Conservation (phyloP, 768 basidiomycete genomes). For the Lactarius quietus region DNA sequence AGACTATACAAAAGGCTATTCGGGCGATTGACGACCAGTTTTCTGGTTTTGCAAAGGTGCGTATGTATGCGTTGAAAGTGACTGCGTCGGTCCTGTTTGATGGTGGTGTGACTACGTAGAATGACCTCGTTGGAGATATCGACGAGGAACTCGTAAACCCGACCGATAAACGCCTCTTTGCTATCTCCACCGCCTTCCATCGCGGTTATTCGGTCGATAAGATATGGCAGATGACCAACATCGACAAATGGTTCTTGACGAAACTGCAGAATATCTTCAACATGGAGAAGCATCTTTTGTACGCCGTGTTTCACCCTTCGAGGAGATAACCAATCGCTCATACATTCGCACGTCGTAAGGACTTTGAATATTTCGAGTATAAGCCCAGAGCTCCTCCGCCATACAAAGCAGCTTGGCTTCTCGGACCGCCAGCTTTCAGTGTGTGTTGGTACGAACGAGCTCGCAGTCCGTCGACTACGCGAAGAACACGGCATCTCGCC, state of each 20-base stretch:
- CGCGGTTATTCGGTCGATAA: conserved; percentile 92
- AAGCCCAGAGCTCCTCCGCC: conserved; percentile 57
- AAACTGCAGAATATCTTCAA: conserved; percentile 79
- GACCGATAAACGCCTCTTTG: conserved; percentile 96
- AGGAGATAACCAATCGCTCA: not conserved
- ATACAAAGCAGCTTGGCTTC: conserved; percentile 93
- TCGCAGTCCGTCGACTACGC: conserved; percentile 86
- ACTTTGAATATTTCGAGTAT: conserved; percentile 63
- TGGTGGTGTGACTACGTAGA: conserved; percentile 44
- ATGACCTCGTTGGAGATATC: conserved; percentile 83
- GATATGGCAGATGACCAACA: conserved; percentile 96
- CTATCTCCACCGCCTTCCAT: conserved; percentile 91
- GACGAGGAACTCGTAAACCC: conserved; percentile 93
- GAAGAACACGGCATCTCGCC: conserved; percentile 81
- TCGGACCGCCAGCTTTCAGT: conserved; percentile 87
- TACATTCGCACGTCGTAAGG: conserved; percentile 37
- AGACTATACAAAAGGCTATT: conserved; percentile 98
- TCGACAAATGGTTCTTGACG: conserved; percentile 98
- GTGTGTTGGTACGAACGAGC: conserved; percentile 84
- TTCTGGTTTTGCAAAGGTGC: conserved; percentile 82
- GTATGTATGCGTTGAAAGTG: conserved; percentile 28
- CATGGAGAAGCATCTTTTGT: conserved; percentile 79
- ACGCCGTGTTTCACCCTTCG: conserved; percentile 32
- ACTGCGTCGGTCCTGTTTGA: not conserved
- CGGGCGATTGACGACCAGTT: conserved; percentile 96